Percentiles rank a stretch among this genome's conserved stretches.
Evolutionary conservation across 1,284 basidiomycete species (phyloP).

Genomic region (Schizopora paradoxa): DNA sequence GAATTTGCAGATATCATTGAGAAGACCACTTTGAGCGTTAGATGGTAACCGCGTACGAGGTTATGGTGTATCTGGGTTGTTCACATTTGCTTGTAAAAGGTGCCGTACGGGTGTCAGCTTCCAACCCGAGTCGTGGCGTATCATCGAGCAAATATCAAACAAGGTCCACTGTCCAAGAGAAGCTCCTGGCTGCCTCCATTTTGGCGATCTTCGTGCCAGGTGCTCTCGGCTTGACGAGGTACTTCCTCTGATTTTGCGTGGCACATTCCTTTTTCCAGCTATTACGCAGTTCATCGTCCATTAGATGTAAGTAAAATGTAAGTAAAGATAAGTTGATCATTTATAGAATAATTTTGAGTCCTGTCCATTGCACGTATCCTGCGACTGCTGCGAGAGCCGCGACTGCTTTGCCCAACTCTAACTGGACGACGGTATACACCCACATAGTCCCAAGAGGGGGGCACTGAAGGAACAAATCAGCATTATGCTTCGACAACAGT

Average conservation of each 20-base stretch:
- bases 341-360: conserved; percentile 41
- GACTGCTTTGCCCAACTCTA: conserved; percentile 58
- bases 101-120: conserved; percentile 63
- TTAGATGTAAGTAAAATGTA: conserved; percentile 6
- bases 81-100: conserved; percentile 66
- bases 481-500: conserved; percentile 4
- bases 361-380: conserved; percentile 55
- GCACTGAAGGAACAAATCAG: conserved; percentile 36
- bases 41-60: conserved; percentile 1
- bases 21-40: too few species aligned
- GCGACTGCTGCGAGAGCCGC: conserved; percentile 49
- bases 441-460: conserved; percentile 71
- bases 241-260: too few species aligned
- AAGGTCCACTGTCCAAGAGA: too few species aligned
- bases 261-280: too few species aligned
- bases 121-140: conserved; percentile 67
- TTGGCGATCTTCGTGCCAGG: too few species aligned
- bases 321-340: neutral
- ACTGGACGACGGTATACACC: conserved; percentile 65
- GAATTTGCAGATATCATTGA: too few species aligned
- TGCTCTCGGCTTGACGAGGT: too few species aligned
- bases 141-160: conserved; percentile 63
- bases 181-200: too few species aligned
- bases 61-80: neutral
- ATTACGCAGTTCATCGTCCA: too few species aligned